A percentile compares a stretch with the other conserved stretches of the same genome.
phyloP scores from a whole-genome alignment of 768 basidiomycete genomes.

The Exidia glandulosa region DNA sequence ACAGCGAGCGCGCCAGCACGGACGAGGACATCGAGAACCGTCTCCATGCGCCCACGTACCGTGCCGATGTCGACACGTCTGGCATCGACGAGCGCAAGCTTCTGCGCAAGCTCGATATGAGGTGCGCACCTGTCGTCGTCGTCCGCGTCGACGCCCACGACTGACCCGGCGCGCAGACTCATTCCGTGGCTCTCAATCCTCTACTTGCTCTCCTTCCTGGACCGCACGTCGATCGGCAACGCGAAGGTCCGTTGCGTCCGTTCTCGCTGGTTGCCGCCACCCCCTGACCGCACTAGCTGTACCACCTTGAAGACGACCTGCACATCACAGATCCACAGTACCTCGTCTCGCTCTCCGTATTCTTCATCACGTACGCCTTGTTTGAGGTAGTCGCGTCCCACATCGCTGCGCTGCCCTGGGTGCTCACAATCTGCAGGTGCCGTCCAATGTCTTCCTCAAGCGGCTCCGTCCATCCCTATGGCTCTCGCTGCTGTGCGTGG shows the following conservation, averaged over 20 bases:
- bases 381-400: slow-evolving; percentile 41
- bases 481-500: slow-evolving; percentile 41
- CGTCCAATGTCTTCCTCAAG: slow-evolving; percentile 63
- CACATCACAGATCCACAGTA: slow-evolving; percentile 57
- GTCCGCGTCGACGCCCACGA: neutral
- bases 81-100: slow-evolving; percentile 57
- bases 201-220: slow-evolving; percentile 64
- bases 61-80: slow-evolving; percentile 44
- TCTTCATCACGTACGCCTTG: slow-evolving; percentile 47
- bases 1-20: slow-evolving; percentile 1
- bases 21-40: slow-evolving; percentile 9
- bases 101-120: slow-evolving; percentile 54
- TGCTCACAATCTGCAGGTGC: slow-evolving; percentile 27
- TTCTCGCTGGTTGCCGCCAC: neutral
- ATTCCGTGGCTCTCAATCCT: slow-evolving; percentile 42
- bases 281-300: slow-evolving; percentile 33
- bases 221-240: slow-evolving; percentile 46
- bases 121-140: slow-evolving; percentile 37
- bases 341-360: slow-evolving; percentile 47
- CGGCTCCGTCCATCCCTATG: slow-evolving; percentile 67
- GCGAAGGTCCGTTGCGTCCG: slow-evolving; percentile 20
- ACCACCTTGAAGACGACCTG: slow-evolving; percentile 46
- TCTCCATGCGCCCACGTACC: slow-evolving; percentile 17
- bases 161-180: slow-evolving; percentile 1
- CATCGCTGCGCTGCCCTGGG: neutral